phyloP scores from a whole-genome alignment of 306 rosid species.

The Inga oerstediana region DNA sequence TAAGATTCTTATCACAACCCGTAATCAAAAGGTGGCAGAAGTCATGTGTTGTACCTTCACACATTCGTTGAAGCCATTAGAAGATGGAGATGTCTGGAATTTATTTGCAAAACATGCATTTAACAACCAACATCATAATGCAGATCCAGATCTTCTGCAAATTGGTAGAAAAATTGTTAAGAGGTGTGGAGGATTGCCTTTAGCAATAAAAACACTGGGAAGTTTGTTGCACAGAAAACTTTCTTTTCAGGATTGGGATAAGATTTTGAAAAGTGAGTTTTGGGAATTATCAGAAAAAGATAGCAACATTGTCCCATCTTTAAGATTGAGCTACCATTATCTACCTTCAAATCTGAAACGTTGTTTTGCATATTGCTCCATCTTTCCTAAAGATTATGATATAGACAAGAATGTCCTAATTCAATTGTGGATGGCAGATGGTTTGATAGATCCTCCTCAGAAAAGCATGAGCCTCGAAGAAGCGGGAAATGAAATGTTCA shows the following conservation, averaged over 20 bases:
- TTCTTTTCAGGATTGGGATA: neutral
- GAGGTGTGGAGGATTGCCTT: neutral
- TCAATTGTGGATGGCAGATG: constrained; percentile 7
- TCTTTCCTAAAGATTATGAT: neutral
- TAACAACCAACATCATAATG: neutral
- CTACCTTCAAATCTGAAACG: neutral
- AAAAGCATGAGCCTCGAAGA: neutral
- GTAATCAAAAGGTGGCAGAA: neutral
- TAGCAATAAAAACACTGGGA: neutral
- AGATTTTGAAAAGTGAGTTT: neutral
- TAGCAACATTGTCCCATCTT: neutral
- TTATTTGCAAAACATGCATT: constrained; percentile 1
- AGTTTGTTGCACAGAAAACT: neutral
- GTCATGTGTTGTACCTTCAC: neutral
- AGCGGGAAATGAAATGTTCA: neutral
- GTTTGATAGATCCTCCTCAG: neutral
- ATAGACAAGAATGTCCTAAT: neutral
- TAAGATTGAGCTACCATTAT: neutral
- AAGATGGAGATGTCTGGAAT: neutral
- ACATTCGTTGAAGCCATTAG: neutral
- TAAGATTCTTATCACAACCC: neutral
- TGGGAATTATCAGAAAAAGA: constrained; percentile 5
- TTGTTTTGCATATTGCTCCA: neutral
- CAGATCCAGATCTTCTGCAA: neutral
- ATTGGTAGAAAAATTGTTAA: neutral